phyloP scores from a whole-genome alignment of 2,329 filamentous ascomycete genomes.

The Colletotrichum musicola region DNA sequence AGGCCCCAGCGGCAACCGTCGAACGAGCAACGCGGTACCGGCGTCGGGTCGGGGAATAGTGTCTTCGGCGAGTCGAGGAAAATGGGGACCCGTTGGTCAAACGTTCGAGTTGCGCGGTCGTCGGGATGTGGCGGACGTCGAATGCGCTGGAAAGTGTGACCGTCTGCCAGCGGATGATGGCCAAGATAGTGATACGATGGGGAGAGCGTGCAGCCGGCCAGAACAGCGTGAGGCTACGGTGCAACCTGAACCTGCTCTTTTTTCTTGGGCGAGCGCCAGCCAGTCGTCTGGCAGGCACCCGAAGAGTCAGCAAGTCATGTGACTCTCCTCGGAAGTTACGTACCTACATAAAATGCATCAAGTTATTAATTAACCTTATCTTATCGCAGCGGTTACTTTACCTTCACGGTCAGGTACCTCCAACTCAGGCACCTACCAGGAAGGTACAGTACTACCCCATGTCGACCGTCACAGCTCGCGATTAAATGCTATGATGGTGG shows the following conservation, averaged over 20 bases:
- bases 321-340: not conserved
- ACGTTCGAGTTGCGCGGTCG: not conserved
- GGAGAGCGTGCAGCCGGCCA: constrained; percentile 27
- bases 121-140: not conserved
- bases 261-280: constrained; percentile 30
- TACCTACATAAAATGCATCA: not conserved
- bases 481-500: not conserved
- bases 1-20: constrained; percentile 22
- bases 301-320: constrained; percentile 10
- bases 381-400: constrained; percentile 8
- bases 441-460: too few species aligned
- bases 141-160: constrained; percentile 1
- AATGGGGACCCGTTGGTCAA: not conserved
- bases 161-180: constrained; percentile 11
- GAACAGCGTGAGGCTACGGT: constrained; percentile 26
- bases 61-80: not conserved
- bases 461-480: not conserved
- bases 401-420: not conserved
- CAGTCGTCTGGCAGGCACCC: constrained; percentile 5
- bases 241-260: constrained; percentile 32
- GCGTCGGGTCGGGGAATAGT: constrained; percentile 9
- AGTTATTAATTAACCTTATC: constrained; percentile 25
- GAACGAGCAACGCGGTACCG: constrained; percentile 7
- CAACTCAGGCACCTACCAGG: not conserved
- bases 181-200: constrained; percentile 26